Evolutionary conservation across 345 rosid genomes (phyloP), one percentile per base, ranked within the genome.

Genomic region (Pelargonium nanum): DNA sequence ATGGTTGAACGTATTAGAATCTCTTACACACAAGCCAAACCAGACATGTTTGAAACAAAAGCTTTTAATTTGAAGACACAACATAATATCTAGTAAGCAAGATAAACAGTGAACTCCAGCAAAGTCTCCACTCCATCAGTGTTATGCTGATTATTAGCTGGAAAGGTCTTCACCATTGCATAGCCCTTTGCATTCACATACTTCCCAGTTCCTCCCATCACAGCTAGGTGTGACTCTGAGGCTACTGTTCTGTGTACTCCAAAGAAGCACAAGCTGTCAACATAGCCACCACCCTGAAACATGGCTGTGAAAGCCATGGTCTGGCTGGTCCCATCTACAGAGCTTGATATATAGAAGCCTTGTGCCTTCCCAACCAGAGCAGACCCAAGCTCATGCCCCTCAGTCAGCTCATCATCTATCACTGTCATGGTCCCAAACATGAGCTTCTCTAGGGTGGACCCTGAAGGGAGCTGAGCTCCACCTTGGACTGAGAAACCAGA

Each of bases 121-220:
- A 88, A 67, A 50, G 93, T 86, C 68, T 88, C 89, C 34, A 72
- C 28, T 1, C 95, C 96, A 67, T 91, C 96, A 44, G 81, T 83
- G 30, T 73, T 78, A 30, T 81, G 87, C 60, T 74, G 90, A 30
- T 72, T 80, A 1, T 63, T 61, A 0, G 69, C 80, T 0, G 89
- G 78, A 62, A 83, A 74, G 5, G 90, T 85, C 76, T 88, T 85
- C 21, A 88, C 70, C 40, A 80, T 73, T 3, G 98, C 91, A 26
- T 62, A 85, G 0, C 93, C 98, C 59, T 75, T 74, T 1, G 89
- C 89, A 70, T 89, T 85, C 55, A 82, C 89, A 71, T 79, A 82
- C 68, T 82, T 87, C 13, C 98, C 95, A 0, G 95, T 91, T 13
- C 96, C 98, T 34, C 93, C 98, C 96, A 85, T 89, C 59, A 92